Conservation (phyloP, 441 rosid species). For the Arabidopsis lyrata region DNA sequence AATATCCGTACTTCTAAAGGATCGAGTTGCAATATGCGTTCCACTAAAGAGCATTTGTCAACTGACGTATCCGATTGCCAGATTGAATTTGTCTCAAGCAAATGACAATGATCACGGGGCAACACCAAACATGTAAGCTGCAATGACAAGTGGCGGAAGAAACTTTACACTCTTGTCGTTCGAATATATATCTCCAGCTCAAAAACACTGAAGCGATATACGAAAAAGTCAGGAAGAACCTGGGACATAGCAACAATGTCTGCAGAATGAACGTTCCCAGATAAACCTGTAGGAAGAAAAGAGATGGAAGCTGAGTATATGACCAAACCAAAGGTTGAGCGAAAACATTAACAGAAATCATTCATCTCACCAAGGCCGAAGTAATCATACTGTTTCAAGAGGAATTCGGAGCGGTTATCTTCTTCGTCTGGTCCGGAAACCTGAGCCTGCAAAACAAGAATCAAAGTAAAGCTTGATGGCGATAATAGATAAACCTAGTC, state of each 20-base stretch:
- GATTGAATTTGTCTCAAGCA: constrained; percentile 80
- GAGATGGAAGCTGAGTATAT: constrained; percentile 6
- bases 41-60: constrained; percentile 70
- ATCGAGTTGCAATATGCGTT: constrained; percentile 84
- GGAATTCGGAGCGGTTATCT: constrained; percentile 73
- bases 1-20: constrained; percentile 75
- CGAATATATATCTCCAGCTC: neutral
- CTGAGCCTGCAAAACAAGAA: constrained; percentile 66
- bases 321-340: neutral
- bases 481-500: too few species aligned
- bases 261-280: constrained; percentile 60
- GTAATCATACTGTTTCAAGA: constrained; percentile 77
- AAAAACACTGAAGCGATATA: too few species aligned
- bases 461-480: neutral
- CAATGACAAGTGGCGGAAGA: constrained; percentile 1
- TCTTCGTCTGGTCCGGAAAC: constrained; percentile 75
- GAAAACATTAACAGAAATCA: neutral
- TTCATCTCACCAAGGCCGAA: constrained; percentile 76
- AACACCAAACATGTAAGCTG: constrained; percentile 87
- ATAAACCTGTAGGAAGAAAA: constrained; percentile 54
- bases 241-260: constrained; percentile 78
- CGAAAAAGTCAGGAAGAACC: constrained; percentile 56
- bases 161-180: neutral
- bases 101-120: constrained; percentile 63
- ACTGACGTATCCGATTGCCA: constrained; percentile 82